Conservation (phyloP, 805 yeast genomes). For the Candida koratica region DNA sequence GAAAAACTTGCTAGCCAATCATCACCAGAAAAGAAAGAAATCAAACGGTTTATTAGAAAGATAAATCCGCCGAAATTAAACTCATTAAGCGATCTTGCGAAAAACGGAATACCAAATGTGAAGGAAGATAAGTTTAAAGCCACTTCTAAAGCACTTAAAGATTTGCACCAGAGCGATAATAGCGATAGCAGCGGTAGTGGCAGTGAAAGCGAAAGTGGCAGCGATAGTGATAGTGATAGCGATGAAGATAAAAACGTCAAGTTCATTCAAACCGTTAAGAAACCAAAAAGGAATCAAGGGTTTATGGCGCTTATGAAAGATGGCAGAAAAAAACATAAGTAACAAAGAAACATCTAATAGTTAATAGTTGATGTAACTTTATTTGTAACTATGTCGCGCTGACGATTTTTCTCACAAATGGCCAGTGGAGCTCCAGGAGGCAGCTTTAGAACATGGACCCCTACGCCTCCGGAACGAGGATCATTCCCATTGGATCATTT, state of each 20-base stretch:
- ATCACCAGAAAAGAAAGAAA: conserved; percentile 4
- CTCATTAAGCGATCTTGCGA: conserved; percentile 55
- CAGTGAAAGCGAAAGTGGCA: conserved; percentile 16
- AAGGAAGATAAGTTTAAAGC: conserved; percentile 38
- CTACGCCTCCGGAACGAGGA: conserved; percentile 95
- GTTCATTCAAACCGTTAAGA: conserved; percentile 17
- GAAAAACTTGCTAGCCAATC: conserved; percentile 3
- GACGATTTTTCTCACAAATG: too few relatives aligned
- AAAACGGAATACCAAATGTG: conserved; percentile 68
- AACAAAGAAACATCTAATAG: too few relatives aligned
- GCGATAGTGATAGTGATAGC: conserved; percentile 14
- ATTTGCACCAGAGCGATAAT: conserved; percentile 10
- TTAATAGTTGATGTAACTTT: too few relatives aligned
- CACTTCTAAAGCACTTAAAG: conserved; percentile 6
- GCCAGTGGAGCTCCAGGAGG: conserved; percentile 40
- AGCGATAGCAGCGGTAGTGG: conserved; percentile 13
- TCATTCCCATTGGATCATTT: conserved; percentile 91
- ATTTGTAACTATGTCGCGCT: too few relatives aligned
- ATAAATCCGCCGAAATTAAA: conserved; percentile 38
- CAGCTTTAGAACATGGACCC: conserved; percentile 46
- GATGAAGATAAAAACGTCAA: conserved; percentile 6
- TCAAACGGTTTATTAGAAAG: conserved; percentile 5
- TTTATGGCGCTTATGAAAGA: conserved; percentile 31
- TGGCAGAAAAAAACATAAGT: conserved; percentile 16
- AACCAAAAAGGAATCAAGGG: conserved; percentile 24